These are phyloP conservation scores for Priceomyces carsonii DNA, from an alignment of 805 yeast genomes.

Conservation along the genomic window DNA sequence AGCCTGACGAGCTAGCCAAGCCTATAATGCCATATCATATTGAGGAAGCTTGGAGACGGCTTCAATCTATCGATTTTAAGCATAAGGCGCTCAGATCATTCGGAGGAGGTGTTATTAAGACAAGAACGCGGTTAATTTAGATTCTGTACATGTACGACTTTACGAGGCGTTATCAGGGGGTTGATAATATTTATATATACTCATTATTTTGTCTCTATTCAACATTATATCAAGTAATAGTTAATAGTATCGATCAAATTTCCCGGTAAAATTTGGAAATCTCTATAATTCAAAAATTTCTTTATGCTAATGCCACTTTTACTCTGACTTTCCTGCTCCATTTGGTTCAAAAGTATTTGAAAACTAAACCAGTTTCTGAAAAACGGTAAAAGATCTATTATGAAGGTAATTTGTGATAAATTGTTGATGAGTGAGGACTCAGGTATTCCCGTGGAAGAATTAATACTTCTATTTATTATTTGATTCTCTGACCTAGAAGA, in stretches of 20 bases:
- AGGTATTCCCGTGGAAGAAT: conserved; percentile 30
- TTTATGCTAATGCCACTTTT: conserved; percentile 23
- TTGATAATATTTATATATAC: too few species aligned
- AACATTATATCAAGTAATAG: conserved; percentile 1
- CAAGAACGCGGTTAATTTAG: conserved; percentile 53
- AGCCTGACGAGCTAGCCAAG: conserved; percentile 79
- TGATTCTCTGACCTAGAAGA: conserved; percentile 7
- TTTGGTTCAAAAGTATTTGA: conserved; percentile 25
- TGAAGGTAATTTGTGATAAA: conserved; percentile 24
- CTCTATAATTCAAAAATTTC: conserved; percentile 33
- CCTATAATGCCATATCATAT: conserved; percentile 82
- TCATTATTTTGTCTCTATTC: conserved; percentile 3
- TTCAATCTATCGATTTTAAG: conserved; percentile 59
- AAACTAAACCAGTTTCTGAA: conserved; percentile 34
- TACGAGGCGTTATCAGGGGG: too few species aligned
- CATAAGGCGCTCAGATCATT: conserved; percentile 69
- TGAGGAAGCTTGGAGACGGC: conserved; percentile 83
- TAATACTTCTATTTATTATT: conserved; percentile 10
- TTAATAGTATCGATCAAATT: conserved; percentile 12
- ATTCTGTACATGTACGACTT: neutral
- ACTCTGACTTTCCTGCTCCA: conserved; percentile 17
- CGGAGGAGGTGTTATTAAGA: conserved; percentile 63
- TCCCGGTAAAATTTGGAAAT: conserved; percentile 25
- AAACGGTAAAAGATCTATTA: conserved; percentile 32
- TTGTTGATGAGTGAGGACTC: conserved; percentile 33